phyloP scores from a whole-genome alignment of 768 basidiomycete genomes.

The Lactarius quietus region DNA sequence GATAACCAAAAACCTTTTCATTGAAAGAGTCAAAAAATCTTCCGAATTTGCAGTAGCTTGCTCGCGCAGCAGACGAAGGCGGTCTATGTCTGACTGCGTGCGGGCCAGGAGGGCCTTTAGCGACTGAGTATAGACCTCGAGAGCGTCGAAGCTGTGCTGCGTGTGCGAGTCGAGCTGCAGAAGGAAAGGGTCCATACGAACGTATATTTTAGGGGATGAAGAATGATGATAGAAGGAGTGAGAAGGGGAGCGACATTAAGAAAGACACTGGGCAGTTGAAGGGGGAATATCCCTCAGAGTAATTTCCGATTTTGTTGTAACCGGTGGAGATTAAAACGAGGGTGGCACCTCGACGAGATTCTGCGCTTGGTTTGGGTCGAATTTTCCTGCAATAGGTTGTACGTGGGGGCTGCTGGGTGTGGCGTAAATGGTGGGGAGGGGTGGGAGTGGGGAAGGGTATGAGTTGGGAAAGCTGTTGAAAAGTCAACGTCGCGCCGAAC shows the following conservation, averaged over 20 bases:
- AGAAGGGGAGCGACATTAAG: slow-evolving; percentile 4
- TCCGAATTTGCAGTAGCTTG: slow-evolving; percentile 38
- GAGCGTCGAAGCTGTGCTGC: slow-evolving; percentile 52
- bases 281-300: too few species aligned
- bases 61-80: slow-evolving; percentile 45
- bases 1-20: slow-evolving; percentile 38
- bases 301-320: neutral
- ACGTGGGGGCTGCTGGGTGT: too few species aligned
- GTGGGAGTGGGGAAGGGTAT: too few species aligned
- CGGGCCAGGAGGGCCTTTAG: slow-evolving; percentile 59
- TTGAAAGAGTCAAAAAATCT: slow-evolving; percentile 34
- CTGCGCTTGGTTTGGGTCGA: slow-evolving; percentile 87
- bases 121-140: slow-evolving; percentile 58
- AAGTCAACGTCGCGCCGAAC: too few species aligned
- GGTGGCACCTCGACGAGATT: slow-evolving; percentile 75
- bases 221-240: slow-evolving; percentile 2
- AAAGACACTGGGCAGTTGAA: neutral
- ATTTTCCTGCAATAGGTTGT: slow-evolving; percentile 35
- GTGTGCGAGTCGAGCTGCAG: neutral
- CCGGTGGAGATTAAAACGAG: neutral
- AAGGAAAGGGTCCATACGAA: neutral
- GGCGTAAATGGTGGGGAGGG: too few species aligned
- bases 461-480: too few species aligned
- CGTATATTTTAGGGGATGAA: slow-evolving; percentile 4
- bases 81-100: slow-evolving; percentile 60